Base-by-base conservation (phyloP, 805 yeast species). In the Saturnispora diversa region DNA sequence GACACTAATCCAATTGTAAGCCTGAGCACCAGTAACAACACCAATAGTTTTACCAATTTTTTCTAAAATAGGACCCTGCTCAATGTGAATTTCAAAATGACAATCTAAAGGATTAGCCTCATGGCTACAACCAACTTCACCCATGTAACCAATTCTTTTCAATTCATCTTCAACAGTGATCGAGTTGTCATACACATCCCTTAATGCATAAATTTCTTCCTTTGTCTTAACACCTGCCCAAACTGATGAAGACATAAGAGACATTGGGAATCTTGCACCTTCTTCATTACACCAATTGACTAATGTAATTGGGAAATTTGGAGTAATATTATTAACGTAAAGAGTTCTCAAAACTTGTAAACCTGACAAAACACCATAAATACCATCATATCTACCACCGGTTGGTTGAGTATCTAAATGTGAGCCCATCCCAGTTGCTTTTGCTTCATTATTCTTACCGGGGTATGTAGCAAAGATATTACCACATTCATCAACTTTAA, bases 371-470 rank as follows among this genome's bases (percentile, higher is more conserved):
- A 80, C 86, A 15, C 88, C 88, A 27, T 68, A 65, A 29, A 80
- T 74, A 34, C 87, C 88, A 52, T 80, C 88, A 50, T 80, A 80
- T 44, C 84, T 65, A 9, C 88, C 87, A 29, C 87, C 88, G 6
- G 80, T 76, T 23, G 87, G 87, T 58, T 80, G 87, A 1, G 88
- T 80, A 50, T 80, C 88, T 43, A 80, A 60, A 57, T 80, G 87
- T 0, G 85, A 78, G 0, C 87, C 87, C 44, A 80, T 76, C 12
- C 74, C 84, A 1, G 77, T 77, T 12, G 86, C 81, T 3, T 67
- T 55, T 21, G 59, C 60, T 26, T 62, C 64, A 28, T 59, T 56
- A 31, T 46, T 20, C 40, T 69, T 67, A 5, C 85, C 85, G 0
- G 83, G 80, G 43, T 67, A 76, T 9, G 74, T 64, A 7, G 81